phyloP scores from a whole-genome alignment of 768 basidiomycete species.

The Saitozyma sp. region DNA sequence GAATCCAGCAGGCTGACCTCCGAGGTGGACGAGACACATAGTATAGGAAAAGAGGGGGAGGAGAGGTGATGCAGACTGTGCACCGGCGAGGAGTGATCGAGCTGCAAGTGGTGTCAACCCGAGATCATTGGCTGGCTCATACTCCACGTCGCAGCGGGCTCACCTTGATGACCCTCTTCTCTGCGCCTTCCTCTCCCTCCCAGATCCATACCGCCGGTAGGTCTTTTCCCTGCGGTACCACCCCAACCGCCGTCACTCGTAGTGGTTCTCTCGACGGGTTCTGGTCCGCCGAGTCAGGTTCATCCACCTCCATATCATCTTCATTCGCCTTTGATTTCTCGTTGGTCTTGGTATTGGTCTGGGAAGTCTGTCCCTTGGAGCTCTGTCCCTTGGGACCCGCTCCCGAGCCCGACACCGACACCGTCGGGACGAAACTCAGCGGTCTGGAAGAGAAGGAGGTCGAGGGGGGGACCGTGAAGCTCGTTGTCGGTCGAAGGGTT shows the following conservation, averaged over 20 bases:
- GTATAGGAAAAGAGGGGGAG: constrained; percentile 11
- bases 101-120: background rate
- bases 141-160: background rate
- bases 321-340: constrained; percentile 26
- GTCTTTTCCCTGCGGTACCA: constrained; percentile 15
- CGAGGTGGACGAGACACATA: constrained; percentile 14
- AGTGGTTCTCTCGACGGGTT: background rate
- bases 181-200: constrained; percentile 44
- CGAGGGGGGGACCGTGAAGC: constrained; percentile 47
- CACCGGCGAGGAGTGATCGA: constrained; percentile 4
- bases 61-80: constrained; percentile 22
- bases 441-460: constrained; percentile 42
- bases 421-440: constrained; percentile 30
- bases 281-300: constrained; percentile 3
- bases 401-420: background rate
- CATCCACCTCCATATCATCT: constrained; percentile 16
- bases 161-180: constrained; percentile 31
- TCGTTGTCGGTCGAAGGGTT: constrained; percentile 44
- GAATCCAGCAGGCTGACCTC: constrained; percentile 6
- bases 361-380: too few relatives aligned
- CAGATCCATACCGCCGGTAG: constrained; percentile 44
- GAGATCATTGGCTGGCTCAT: too few relatives aligned
- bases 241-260: constrained; percentile 28
- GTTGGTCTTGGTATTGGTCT: constrained; percentile 1
- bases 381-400: too few relatives aligned